Percentiles rank a stretch among this genome's conserved stretches.
Conservation (phyloP, 805 yeast genomes). For the Candida taoyuanica region DNA sequence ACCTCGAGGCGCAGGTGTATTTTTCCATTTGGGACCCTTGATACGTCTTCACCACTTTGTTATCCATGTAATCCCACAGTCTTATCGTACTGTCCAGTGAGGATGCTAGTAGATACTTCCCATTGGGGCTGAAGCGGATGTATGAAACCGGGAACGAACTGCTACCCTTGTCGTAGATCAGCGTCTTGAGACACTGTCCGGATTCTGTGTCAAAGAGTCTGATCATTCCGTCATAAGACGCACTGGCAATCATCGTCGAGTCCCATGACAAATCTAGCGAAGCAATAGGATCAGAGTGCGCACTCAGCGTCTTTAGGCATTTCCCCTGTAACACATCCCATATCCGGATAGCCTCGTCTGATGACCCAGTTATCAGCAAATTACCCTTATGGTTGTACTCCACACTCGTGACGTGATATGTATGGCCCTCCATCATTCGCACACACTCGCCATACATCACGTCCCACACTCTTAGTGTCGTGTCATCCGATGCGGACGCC, state of each 20-base stretch:
- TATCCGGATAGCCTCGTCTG: constrained; percentile 85
- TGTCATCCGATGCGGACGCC: constrained; percentile 86
- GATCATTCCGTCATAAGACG: constrained; percentile 87
- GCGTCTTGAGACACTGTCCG: constrained; percentile 88
- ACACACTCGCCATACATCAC: constrained; percentile 45
- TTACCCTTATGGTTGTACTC: constrained; percentile 72
- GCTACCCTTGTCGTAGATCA: constrained; percentile 73
- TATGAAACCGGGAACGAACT: constrained; percentile 74
- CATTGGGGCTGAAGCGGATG: constrained; percentile 75
- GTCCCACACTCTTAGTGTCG: constrained; percentile 72
- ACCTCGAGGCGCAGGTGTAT: constrained; percentile 48
- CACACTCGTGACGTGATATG: constrained; percentile 75
- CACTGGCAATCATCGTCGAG: constrained; percentile 78
- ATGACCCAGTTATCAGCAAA: constrained; percentile 71
- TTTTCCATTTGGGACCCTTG: constrained; percentile 36
- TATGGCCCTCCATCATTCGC: constrained; percentile 56
- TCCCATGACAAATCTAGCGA: constrained; percentile 71
- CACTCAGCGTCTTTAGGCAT: constrained; percentile 74
- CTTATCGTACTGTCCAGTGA: constrained; percentile 76
- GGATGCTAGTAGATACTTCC: constrained; percentile 70
- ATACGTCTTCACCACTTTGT: constrained; percentile 74
- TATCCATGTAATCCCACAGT: constrained; percentile 83
- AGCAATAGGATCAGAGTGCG: constrained; percentile 89
- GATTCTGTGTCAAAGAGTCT: constrained; percentile 82
- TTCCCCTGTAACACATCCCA: constrained; percentile 81